These are phyloP conservation scores for Vinca minor DNA, from an alignment of 257 asterid species.

Conservation along the genomic window DNA sequence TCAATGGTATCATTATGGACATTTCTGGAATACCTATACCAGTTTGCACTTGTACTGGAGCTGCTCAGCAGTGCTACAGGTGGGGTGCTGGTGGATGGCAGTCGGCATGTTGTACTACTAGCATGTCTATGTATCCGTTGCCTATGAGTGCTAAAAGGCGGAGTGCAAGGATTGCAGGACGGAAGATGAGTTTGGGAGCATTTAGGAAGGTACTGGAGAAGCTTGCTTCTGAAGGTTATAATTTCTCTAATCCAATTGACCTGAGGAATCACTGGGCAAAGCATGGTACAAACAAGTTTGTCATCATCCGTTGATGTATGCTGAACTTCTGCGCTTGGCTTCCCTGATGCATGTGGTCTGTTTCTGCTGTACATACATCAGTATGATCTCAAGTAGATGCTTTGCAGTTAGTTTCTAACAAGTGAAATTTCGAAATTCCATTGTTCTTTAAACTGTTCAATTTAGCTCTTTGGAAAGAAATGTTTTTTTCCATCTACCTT, in stretches of 20 bases:
- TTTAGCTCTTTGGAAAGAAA: neutral
- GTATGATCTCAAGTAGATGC: conserved; percentile 38
- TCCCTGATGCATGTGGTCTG: conserved; percentile 23
- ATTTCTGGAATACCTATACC: conserved; percentile 68
- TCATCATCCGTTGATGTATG: conserved; percentile 52
- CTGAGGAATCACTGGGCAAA: conserved; percentile 82
- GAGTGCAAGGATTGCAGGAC: conserved; percentile 78
- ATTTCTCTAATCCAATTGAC: conserved; percentile 67
- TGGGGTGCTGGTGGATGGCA: conserved; percentile 99
- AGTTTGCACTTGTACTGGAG: conserved; percentile 77
- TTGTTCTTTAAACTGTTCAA: neutral
- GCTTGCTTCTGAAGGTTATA: conserved; percentile 60
- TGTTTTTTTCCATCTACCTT: neutral
- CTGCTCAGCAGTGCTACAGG: conserved; percentile 74
- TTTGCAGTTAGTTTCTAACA: conserved; percentile 42
- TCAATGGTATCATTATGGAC: conserved; percentile 68
- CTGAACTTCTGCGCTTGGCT: conserved; percentile 23
- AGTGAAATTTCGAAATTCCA: conserved; percentile 26
- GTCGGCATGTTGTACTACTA: conserved; percentile 81
- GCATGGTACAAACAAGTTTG: conserved; percentile 90
- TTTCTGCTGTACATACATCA: conserved; percentile 55
- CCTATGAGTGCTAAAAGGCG: conserved; percentile 79
- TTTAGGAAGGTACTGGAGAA: conserved; percentile 80
- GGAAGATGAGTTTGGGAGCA: conserved; percentile 93
- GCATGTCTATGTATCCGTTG: conserved; percentile 60